These are phyloP conservation scores for Nepenthes mirabilis DNA, from an alignment of 148 eudicot species.

Conservation along the genomic window DNA sequence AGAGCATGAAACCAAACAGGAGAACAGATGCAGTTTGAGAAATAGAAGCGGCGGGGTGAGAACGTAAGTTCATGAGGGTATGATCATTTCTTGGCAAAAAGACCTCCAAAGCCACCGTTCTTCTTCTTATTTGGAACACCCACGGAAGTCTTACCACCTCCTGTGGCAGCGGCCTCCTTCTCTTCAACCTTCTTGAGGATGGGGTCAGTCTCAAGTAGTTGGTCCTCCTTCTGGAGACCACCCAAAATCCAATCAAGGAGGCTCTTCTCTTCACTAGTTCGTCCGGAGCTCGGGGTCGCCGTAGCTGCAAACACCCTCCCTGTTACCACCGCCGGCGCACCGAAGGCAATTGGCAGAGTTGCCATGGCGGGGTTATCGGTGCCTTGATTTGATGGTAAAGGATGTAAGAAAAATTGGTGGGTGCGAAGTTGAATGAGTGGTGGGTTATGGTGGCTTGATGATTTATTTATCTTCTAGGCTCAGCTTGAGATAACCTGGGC, in stretches of 20 bases:
- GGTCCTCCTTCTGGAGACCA: slow-evolving; percentile 40
- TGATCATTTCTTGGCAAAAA: slow-evolving; percentile 14
- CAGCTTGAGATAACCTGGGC: background rate
- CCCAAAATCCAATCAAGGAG: slow-evolving; percentile 45
- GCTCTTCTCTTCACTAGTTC: slow-evolving; percentile 45
- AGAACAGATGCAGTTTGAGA: background rate
- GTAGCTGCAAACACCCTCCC: slow-evolving; percentile 32
- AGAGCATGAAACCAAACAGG: background rate
- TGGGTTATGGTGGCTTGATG: slow-evolving; percentile 9
- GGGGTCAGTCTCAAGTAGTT: slow-evolving; percentile 59
- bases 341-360: slow-evolving; percentile 33
- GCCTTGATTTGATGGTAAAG: background rate
- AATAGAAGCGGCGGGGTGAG: background rate
- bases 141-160: background rate
- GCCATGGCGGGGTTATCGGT: slow-evolving; percentile 20
- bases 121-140: slow-evolving; percentile 9
- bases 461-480: background rate
- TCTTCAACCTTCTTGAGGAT: slow-evolving; percentile 45
- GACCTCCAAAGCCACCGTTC: slow-evolving; percentile 16
- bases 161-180: slow-evolving; percentile 8
- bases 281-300: slow-evolving; percentile 27
- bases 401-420: background rate
- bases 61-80: background rate
- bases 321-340: slow-evolving; percentile 3
- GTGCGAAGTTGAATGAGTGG: background rate